Evolutionary conservation across 2,329 filamentous ascomycete species (phyloP), one percentile per base, ranked within the genome.

Genomic region (Colletotrichum spaethianum): DNA sequence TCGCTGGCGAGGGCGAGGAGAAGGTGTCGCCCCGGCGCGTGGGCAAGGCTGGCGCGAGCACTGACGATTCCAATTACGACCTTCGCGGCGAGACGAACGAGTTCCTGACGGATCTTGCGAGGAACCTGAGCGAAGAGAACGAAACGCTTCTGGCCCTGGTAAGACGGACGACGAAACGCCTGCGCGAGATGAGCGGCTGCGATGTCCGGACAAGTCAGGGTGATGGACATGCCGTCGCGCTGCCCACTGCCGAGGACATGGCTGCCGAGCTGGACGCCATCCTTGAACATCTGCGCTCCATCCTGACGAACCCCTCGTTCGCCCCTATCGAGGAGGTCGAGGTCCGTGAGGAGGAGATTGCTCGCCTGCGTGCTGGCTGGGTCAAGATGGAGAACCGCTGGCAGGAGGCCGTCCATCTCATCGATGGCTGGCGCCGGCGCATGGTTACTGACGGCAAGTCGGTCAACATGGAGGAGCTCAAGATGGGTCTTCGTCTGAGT

Each of bases 221-320:
- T 1, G 77, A 79, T 40, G 78, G 78, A 0, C 73, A 79, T 26
- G 77, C 75, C 5, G 76, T 82, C 1, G 73, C 78, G 16, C 72
- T 80, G 12, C 82, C 84, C 33, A 82, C 82, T 38, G 82, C 80
- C 56, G 85, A 94, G 76, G 93, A 95, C 55, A 88, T 98, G 73
- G 90, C 93, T 0, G 79, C 83, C 11, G 93, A 97, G 74, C 90
- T 98, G 83, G 92, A 95, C 64, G 86, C 86, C 8, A 91, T 97
- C 12, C 87, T 98, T 72, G 91, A 93, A 42, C 94, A 97, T 78
- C 88, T 99, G 74, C 90, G 93, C 75, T 93, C 89, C 2, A 90
- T 99, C 46, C 86, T 99, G 55, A 98, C 95, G 11, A 98, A 98
- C 78, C 96, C 96, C 1, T 97, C 95, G 2, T 99, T 98, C 80